Percentiles rank a stretch among this genome's conserved stretches.
phyloP scores from a whole-genome alignment of 1,284 basidiomycete species.

The Cerrena zonata region DNA sequence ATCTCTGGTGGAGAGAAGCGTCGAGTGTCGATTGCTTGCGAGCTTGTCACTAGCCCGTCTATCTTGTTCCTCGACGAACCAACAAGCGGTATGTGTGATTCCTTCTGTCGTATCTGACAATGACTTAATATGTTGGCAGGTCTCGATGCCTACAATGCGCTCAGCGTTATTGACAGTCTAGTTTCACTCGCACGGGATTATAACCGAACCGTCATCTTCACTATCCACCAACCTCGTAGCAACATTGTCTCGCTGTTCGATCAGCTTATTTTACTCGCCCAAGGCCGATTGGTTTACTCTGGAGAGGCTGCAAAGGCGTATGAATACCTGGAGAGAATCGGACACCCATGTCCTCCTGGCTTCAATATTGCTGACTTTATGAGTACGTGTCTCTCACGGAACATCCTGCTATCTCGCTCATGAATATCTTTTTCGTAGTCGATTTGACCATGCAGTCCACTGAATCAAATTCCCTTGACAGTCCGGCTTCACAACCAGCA shows the following conservation, averaged over 20 bases:
- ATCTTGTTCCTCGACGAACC: slow-evolving; percentile 96
- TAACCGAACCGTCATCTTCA: slow-evolving; percentile 94
- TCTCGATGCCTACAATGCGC: slow-evolving; percentile 91
- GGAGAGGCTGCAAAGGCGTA: slow-evolving; percentile 73
- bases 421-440: slow-evolving; percentile 37
- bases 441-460: slow-evolving; percentile 81
- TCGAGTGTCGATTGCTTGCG: slow-evolving; percentile 94
- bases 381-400: slow-evolving; percentile 48
- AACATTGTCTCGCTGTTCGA: slow-evolving; percentile 96
- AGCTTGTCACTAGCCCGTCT: slow-evolving; percentile 91
- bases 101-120: background rate
- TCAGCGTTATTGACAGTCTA: slow-evolving; percentile 87
- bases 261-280: slow-evolving; percentile 80
- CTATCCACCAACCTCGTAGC: slow-evolving; percentile 96
- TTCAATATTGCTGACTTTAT: slow-evolving; percentile 96
- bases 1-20: slow-evolving; percentile 96
- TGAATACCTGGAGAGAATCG: slow-evolving; percentile 75
- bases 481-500: slow-evolving; percentile 31
- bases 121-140: slow-evolving; percentile 41
- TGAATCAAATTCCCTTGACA: slow-evolving; percentile 37
- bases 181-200: slow-evolving; percentile 82
- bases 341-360: slow-evolving; percentile 83
- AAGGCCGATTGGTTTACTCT: slow-evolving; percentile 80
- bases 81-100: slow-evolving; percentile 55
- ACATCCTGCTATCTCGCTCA: background rate